Percentiles rank a stretch among this genome's conserved stretches.
phyloP scores from a whole-genome alignment of 768 basidiomycete genomes.

The Boletus edulis region DNA sequence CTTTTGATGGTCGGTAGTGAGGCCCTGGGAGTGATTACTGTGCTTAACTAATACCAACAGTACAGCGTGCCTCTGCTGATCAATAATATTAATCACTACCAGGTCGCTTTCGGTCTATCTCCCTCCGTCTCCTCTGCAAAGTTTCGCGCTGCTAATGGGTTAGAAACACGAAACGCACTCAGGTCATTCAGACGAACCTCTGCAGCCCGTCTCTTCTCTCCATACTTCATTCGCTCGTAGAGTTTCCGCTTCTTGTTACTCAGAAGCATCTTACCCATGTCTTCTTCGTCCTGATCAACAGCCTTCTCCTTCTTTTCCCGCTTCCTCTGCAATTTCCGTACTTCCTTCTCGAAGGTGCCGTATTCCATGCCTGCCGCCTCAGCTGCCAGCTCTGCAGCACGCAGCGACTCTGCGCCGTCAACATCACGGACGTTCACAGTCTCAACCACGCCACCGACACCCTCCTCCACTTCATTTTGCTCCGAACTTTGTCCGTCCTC shows the following conservation, averaged over 20 bases:
- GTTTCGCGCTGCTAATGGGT: conserved; percentile 48
- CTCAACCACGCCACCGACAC: conserved; percentile 26
- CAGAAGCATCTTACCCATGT: conserved; percentile 98
- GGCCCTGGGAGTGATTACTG: not conserved
- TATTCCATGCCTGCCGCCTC: conserved; percentile 86
- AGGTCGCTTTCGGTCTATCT: conserved; percentile 28
- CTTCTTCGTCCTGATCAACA: conserved; percentile 53
- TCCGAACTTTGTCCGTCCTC: conserved; percentile 30
- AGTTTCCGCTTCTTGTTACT: conserved; percentile 92
- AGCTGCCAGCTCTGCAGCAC: conserved; percentile 88
- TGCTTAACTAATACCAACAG: conserved; percentile 11
- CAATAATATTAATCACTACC: not conserved
- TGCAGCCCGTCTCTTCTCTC: conserved; percentile 67
- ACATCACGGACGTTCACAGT: conserved; percentile 32
- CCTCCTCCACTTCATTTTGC: conserved; percentile 20
- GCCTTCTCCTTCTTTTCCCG: conserved; percentile 30
- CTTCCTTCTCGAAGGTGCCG: conserved; percentile 72
- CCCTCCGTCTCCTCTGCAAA: conserved; percentile 57
- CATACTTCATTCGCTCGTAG: conserved; percentile 91
- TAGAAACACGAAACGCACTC: conserved; percentile 3
- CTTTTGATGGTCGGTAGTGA: conserved; percentile 4
- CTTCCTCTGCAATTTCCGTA: conserved; percentile 57
- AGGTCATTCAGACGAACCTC: conserved; percentile 58
- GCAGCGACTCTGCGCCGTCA: conserved; percentile 65
- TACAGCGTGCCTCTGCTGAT: no score